Evolutionary conservation across 495 filamentous ascomycete species (phyloP).

Genomic region (Annulohypoxylon maeteangense): DNA sequence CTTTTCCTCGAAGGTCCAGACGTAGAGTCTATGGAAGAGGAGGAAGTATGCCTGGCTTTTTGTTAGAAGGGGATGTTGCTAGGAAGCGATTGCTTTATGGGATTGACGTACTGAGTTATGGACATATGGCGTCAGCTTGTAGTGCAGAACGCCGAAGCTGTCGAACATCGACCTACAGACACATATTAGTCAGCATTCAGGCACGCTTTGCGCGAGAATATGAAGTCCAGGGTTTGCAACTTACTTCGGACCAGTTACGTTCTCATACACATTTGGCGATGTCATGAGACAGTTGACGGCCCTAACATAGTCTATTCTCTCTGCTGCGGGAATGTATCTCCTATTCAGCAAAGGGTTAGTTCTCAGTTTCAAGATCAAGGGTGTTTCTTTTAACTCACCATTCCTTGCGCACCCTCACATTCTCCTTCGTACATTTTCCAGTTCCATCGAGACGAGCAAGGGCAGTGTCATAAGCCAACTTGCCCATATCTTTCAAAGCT

Average conservation of each 20-base stretch:
- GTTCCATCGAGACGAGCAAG: constrained; percentile 48
- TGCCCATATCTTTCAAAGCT: constrained; percentile 47
- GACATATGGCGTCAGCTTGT: constrained; percentile 48
- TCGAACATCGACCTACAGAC: constrained; percentile 42
- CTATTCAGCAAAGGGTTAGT: constrained; percentile 39
- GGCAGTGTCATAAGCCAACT: constrained; percentile 50
- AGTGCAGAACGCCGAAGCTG: constrained; percentile 51
- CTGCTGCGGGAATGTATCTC: constrained; percentile 52
- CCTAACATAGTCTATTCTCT: constrained; percentile 52
- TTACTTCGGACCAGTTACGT: constrained; percentile 48
- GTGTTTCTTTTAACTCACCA: constrained; percentile 46
- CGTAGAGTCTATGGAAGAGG: constrained; percentile 53
- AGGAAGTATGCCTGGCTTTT: constrained; percentile 50
- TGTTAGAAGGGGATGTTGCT: neutral
- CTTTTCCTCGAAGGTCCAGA: constrained; percentile 53
- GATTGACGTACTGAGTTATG: constrained; percentile 49
- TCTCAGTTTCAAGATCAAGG: neutral
- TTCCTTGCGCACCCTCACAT: constrained; percentile 57
- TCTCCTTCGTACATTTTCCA: constrained; percentile 56
- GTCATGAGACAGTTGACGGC: constrained; percentile 55
- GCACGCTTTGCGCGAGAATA: neutral
- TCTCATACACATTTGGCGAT: constrained; percentile 45
- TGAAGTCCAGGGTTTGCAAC: neutral
- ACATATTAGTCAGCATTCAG: neutral
- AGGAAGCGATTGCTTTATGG: neutral